Base-by-base conservation (phyloP, 306 rosid genomes). In the Medicago arabica region DNA sequence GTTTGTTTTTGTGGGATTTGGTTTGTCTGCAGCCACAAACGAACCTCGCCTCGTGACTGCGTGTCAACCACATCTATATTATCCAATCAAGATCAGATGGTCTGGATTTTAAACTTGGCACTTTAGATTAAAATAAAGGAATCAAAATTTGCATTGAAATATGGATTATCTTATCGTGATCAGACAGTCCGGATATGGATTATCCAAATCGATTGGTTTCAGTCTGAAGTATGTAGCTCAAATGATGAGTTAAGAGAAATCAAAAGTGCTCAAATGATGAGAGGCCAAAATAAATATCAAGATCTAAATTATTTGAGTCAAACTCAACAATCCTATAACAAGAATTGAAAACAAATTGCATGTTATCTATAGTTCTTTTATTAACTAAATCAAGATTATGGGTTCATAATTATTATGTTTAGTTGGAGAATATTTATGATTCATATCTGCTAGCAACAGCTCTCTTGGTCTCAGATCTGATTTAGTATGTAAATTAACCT, bases 271-370 rank as follows among this genome's bases (percentile, higher is more conserved):
- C 1, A 21, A 21, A 21, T n/a, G n/a, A n/a, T 7, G 64, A 28
- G 25, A 63, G 50, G 14, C 50, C 75, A 77, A 76, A 66, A 71
- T 50, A 74, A 4, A 46, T 21, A 39, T 28, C 11, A 50, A 38
- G 41, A 25, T 40, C 34, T 12, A 57, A 34, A 69, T 68, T 53
- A 46, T 34, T 13, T 17, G 36, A 40, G 31, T 65, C 34, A 65
- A 40, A 65, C 71, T 53, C 65, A 15, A 31, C 55, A 38, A 38
- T 43, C 71, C 51, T 50, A 1, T 14, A 34, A 40, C 39, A 53
- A 54, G 39, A 6, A 9, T 16, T 74, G 9, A 70, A 25, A 14
- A 28, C 38, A 54, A 44, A 14, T 28, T 72, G 55, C 9, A 66
- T 63, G 25, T n/a, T 36, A 36, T 36, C 55, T 31, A 3, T 31